These are phyloP conservation scores for Verticillium longisporum DNA, from an alignment of 2,329 filamentous ascomycete genomes.

Conservation along the genomic window DNA sequence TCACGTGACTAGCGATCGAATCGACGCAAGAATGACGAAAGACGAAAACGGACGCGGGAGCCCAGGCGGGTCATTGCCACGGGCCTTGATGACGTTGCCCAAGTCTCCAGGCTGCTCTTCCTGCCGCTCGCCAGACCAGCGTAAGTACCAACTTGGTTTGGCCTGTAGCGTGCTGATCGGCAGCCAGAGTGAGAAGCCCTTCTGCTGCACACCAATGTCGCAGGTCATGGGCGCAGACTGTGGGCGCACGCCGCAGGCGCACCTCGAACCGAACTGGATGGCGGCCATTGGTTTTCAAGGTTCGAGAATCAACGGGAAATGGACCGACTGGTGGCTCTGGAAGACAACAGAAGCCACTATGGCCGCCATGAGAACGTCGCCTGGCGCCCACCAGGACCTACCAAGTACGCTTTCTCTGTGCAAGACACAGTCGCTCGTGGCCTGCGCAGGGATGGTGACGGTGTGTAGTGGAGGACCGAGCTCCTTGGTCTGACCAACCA, in stretches of 20 bases:
- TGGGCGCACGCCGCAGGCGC: too few species aligned
- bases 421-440: neutral
- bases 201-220: too few species aligned
- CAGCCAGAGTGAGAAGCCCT: neutral
- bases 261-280: too few species aligned
- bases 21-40: neutral
- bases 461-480: slow-evolving; percentile 8
- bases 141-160: neutral
- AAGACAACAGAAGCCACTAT: neutral
- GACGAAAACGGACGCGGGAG: neutral
- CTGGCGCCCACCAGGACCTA: too few species aligned
- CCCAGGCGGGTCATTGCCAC: neutral
- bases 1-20: neutral
- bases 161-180: neutral
- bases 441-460: slow-evolving; percentile 11
- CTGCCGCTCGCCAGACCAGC: neutral
- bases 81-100: neutral
- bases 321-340: too few species aligned
- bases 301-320: too few species aligned
- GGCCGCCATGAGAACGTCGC: neutral
- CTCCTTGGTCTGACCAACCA: slow-evolving; percentile 10
- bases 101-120: too few species aligned
- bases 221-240: too few species aligned
- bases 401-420: too few species aligned
- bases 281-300: too few species aligned